Evolutionary conservation across 768 basidiomycete species (phyloP).

Genomic region (Suillus weaverae): DNA sequence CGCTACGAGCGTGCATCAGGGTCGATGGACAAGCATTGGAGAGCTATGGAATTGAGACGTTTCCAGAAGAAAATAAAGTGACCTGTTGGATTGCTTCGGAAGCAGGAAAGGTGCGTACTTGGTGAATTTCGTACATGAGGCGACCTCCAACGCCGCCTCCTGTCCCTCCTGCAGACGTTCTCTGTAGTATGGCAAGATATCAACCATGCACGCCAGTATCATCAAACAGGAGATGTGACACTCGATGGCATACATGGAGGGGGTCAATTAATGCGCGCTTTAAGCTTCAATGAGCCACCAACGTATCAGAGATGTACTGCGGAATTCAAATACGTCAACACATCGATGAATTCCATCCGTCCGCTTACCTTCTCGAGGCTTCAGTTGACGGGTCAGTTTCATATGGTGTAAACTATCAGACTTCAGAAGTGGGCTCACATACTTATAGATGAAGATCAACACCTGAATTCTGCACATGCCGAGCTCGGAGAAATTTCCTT

Average conservation of each 20-base stretch:
- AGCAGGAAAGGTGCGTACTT: slow-evolving; percentile 12
- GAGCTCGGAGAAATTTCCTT: slow-evolving; percentile 12
- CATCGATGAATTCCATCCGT: slow-evolving; percentile 2
- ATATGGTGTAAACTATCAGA: neutral
- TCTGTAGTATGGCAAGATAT: slow-evolving; percentile 13
- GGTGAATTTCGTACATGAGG: neutral
- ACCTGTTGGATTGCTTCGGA: slow-evolving; percentile 14
- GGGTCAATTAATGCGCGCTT: neutral
- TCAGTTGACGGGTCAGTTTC: slow-evolving; percentile 10
- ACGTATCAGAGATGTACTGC: neutral
- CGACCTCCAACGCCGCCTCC: slow-evolving; percentile 1
- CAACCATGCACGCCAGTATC: neutral
- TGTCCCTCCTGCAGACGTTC: slow-evolving; percentile 6
- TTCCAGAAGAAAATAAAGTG: slow-evolving; percentile 12
- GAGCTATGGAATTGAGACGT: slow-evolving; percentile 10
- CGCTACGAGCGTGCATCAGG: slow-evolving; percentile 7
- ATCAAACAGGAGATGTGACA: slow-evolving; percentile 3
- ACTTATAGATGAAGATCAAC: slow-evolving; percentile 9
- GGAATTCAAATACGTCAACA: slow-evolving; percentile 4
- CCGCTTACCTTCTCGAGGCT: slow-evolving; percentile 13
- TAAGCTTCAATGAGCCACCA: neutral
- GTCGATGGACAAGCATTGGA: slow-evolving; percentile 8
- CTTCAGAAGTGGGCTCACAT: neutral
- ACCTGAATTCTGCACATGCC: slow-evolving; percentile 10
- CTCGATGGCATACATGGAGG: slow-evolving; percentile 8